Evolutionary conservation across 2,329 filamentous ascomycete genomes (phyloP).

Genomic region (Chalaropsis ovoidea): DNA sequence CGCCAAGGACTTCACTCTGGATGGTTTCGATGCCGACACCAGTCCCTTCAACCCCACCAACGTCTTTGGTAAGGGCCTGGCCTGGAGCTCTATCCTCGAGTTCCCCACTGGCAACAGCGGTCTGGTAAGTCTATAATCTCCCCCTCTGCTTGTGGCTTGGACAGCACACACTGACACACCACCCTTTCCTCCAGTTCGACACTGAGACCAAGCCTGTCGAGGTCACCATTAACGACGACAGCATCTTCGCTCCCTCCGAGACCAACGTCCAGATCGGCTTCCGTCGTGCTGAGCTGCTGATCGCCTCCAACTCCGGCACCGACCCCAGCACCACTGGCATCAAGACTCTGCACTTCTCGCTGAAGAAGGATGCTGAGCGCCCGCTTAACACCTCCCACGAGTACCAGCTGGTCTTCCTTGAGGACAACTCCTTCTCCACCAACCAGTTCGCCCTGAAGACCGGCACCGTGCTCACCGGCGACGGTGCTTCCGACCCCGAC

Average conservation of each 20-base stretch:
- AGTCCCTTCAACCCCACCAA: slow-evolving; percentile 42
- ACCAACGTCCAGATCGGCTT: slow-evolving; percentile 48
- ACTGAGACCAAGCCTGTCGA: slow-evolving; percentile 39
- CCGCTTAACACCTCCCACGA: slow-evolving; percentile 51
- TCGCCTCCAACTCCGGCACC: slow-evolving; percentile 40
- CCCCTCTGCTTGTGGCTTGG: neutral
- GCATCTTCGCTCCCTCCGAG: slow-evolving; percentile 46
- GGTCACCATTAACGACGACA: slow-evolving; percentile 47
- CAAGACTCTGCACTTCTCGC: slow-evolving; percentile 52
- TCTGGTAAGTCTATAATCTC: slow-evolving; percentile 31
- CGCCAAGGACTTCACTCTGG: slow-evolving; percentile 33
- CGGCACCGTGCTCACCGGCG: slow-evolving; percentile 41
- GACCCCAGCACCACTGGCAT: slow-evolving; percentile 45
- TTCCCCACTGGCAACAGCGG: slow-evolving; percentile 36
- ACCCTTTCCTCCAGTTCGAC: slow-evolving; percentile 34
- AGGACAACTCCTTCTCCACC: slow-evolving; percentile 39
- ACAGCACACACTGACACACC: slow-evolving; percentile 11
- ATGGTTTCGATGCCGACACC: slow-evolving; percentile 34
- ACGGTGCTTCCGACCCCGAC: slow-evolving; percentile 31
- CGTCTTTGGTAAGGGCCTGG: slow-evolving; percentile 44
- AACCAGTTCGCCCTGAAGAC: slow-evolving; percentile 48
- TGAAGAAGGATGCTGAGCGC: slow-evolving; percentile 43
- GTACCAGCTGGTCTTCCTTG: slow-evolving; percentile 47
- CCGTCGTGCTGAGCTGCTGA: slow-evolving; percentile 49
- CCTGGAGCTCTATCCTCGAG: slow-evolving; percentile 42